Conservation (phyloP, 73 alveolate species). For the Tetrahymena malaccensis region DNA sequence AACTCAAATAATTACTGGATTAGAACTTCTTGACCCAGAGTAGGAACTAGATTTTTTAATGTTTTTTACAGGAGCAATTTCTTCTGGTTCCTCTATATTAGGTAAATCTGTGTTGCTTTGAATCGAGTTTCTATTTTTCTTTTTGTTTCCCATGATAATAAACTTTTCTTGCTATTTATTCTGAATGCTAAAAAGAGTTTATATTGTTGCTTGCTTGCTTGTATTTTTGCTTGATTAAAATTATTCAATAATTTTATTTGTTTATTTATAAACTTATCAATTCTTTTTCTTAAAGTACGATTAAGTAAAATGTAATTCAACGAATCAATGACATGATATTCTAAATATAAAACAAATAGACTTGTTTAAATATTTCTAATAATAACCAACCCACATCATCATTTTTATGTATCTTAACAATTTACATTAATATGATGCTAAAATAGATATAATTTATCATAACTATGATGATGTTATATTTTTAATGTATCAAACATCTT, state of each 20-base stretch:
- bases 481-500: neutral
- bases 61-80: neutral
- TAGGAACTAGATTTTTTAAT: neutral
- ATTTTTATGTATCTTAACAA: too few relatives aligned
- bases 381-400: neutral
- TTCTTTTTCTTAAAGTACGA: neutral
- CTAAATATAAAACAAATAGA: neutral
- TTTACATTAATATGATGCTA: neutral
- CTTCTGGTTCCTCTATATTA: neutral
- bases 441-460: neutral
- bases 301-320: neutral
- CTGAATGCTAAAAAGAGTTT: neutral
- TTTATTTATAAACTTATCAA: neutral
- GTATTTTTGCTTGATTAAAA: neutral
- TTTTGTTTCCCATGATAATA: neutral
- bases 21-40: neutral
- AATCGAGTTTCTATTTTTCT: neutral
- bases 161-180: neutral
- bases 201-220: too few relatives aligned
- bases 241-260: neutral
- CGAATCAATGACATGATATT: neutral
- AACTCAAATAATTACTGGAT: neutral
- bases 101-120: neutral
- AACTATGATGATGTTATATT: neutral
- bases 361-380: neutral